A percentile compares a stretch with the other conserved stretches of the same genome.
Evolutionary conservation across 2,329 filamentous ascomycete species (phyloP).

Genomic region (Proliferodiscus dingleyae): DNA sequence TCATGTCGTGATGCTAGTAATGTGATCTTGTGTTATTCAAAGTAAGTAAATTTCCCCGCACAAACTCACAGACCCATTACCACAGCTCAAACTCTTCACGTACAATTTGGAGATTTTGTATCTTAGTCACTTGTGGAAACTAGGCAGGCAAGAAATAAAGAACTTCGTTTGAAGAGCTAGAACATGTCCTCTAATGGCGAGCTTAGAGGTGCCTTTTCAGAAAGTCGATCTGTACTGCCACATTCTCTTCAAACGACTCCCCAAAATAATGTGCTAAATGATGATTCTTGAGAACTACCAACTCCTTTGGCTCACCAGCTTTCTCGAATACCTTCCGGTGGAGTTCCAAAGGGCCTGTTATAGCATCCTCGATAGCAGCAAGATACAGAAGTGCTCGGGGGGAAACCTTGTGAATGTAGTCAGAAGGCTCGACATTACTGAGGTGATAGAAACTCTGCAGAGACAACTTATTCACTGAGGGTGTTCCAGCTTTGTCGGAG

Average conservation of each 20-base stretch:
- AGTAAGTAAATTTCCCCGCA: too few relatives aligned
- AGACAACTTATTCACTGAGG: slow-evolving; percentile 36
- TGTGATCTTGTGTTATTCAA: too few relatives aligned
- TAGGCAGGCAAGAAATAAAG: too few relatives aligned
- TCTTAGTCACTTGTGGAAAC: too few relatives aligned
- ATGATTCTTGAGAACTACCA: slow-evolving; percentile 31
- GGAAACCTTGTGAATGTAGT: slow-evolving; percentile 32
- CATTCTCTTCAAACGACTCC: slow-evolving; percentile 27
- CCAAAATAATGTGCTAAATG: slow-evolving; percentile 36
- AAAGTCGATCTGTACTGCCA: slow-evolving; percentile 31
- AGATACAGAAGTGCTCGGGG: slow-evolving; percentile 36
- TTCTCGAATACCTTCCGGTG: slow-evolving; percentile 32
- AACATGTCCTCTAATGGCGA: too few relatives aligned
- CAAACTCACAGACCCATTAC: too few relatives aligned
- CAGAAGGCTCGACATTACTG: slow-evolving; percentile 21
- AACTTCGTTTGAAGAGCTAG: too few relatives aligned
- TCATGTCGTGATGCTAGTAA: too few relatives aligned
- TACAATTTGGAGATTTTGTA: too few relatives aligned
- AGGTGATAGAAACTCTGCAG: slow-evolving; percentile 27
- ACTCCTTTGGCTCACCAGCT: slow-evolving; percentile 36
- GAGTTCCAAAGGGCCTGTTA: slow-evolving; percentile 29
- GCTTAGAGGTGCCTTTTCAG: slow-evolving; percentile 9
- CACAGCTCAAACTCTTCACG: too few relatives aligned
- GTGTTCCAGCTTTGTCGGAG: neutral
- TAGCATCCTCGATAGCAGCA: slow-evolving; percentile 29